Base-by-base conservation (phyloP, 495 filamentous ascomycete genomes). In the Talaromyces thailandensis region DNA sequence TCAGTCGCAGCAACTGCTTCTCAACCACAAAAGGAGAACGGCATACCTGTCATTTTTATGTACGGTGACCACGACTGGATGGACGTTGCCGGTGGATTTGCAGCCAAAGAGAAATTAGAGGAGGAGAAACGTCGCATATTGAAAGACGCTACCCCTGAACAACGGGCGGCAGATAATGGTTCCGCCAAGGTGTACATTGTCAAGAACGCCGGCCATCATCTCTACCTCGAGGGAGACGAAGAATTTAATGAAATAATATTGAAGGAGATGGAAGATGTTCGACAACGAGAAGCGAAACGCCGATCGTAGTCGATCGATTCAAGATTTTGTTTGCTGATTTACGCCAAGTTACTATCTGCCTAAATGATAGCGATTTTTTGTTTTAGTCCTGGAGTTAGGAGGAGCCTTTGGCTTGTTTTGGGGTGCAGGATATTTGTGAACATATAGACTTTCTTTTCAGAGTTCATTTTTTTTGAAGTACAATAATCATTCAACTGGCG, bases 61-160 rank as follows among this genome's bases (percentile, higher is more conserved):
- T 98, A 98, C 68, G 94, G 94, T 61, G 92, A 96, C 67, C 84
- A 92, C 67, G 94, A 98, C 77, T 98, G 94, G 94, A 98, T 98
- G 94, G 95, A 98, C 67, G 84, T 93, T 12, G 83, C 83, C 0
- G 95, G 93, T 16, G 94, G 94, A 1, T 87, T 83, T 63, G 91
- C 90, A 0, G 86, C 93, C 0, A 83, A 88, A 67, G 81, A 91
- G 74, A 94, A 90, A 76, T 79, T 97, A 14, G 84, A 87, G 63
- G 83, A 90, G 64, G 84, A 87, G 64, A 82, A 82, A 63, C 75
- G 73, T 23, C 79, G 81, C 58, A 77, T 79, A 1, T 70, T 95
- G 29, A 68, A 75, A 16, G 70, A 81, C 56, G 85, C 82, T 12
- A 88, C 82, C 1, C 80, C 82, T 0, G 86, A 91, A 65, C 90